Evolutionary conservation across 140 eudicot genomes (phyloP).

Genomic region (Flaveria floridana): DNA sequence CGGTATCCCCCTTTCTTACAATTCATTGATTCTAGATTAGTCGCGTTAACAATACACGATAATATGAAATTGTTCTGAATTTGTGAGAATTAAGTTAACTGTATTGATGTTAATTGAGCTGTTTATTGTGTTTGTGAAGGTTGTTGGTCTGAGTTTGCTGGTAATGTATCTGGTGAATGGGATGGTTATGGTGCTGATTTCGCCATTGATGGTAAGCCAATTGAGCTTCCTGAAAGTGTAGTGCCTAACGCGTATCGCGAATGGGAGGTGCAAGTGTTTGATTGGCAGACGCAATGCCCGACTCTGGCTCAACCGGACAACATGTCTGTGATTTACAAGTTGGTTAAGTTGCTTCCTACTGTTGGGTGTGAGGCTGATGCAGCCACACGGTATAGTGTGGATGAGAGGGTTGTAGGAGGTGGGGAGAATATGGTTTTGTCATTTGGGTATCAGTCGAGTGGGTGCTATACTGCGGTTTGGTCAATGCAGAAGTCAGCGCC

Average conservation of each 20-base stretch:
- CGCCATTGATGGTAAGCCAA: conserved; percentile 60
- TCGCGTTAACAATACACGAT: too few species aligned
- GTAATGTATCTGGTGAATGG: conserved; percentile 89
- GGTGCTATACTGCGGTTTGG: conserved; percentile 76
- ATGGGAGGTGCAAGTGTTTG: conserved; percentile 91
- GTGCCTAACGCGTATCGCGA: conserved; percentile 86
- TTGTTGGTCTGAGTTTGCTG: conserved; percentile 63
- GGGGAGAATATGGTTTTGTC: conserved; percentile 36
- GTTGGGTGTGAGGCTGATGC: conserved; percentile 99
- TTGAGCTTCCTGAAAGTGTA: conserved; percentile 82
- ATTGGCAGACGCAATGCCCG: conserved; percentile 99
- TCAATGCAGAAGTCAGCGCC: conserved; percentile 15
- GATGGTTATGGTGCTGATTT: conserved; percentile 96
- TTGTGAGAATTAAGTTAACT: background rate
- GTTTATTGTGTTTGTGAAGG: background rate
- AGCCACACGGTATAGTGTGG: conserved; percentile 56
- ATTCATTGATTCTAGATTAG: background rate
- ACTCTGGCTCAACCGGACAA: conserved; percentile 61
- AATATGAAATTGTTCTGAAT: too few species aligned
- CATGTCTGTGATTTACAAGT: conserved; percentile 50
- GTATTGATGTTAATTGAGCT: background rate
- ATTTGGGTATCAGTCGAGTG: conserved; percentile 67
- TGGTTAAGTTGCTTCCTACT: conserved; percentile 77
- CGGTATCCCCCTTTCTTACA: conserved; percentile 20
- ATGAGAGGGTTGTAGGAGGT: conserved; percentile 57